phyloP scores from a whole-genome alignment of 352 stramenopile species.

The Poterioochromonas sp. region DNA sequence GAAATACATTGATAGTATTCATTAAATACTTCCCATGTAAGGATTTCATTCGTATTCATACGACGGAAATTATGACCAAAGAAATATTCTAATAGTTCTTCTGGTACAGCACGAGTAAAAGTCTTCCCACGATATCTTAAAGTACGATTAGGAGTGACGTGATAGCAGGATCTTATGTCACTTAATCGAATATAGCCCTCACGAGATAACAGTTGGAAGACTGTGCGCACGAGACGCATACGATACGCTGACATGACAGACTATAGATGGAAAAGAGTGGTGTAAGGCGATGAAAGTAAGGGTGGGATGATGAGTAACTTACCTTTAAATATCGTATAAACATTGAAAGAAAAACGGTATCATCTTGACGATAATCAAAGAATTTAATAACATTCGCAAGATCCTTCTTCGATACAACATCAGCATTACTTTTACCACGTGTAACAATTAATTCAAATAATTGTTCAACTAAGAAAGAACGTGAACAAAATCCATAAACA shows the following conservation, averaged over 20 bases:
- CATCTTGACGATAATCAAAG: too few relatives aligned
- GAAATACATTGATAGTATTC: conserved; percentile 13
- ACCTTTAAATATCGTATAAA: conserved; percentile 1
- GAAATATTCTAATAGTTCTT: conserved; percentile 1
- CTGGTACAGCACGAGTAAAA: background rate
- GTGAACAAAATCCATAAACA: too few relatives aligned
- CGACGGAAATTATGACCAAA: background rate
- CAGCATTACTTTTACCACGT: too few relatives aligned
- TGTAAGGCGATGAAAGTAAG: background rate
- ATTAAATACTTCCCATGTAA: background rate
- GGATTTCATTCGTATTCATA: background rate
- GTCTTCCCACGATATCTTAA: background rate
- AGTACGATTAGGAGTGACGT: background rate
- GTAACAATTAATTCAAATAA: too few relatives aligned
- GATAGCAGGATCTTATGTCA: background rate
- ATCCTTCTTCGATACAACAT: too few relatives aligned
- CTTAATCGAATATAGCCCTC: background rate
- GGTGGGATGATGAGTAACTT: background rate
- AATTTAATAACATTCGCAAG: too few relatives aligned
- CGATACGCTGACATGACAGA: background rate
- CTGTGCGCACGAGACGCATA: background rate
- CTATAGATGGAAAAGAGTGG: background rate
- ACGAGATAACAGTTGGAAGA: background rate
- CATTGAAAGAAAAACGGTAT: too few relatives aligned
- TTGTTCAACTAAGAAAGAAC: too few relatives aligned